phyloP scores from a whole-genome alignment of 352 stramenopile genomes.

The Pythium aphanidermatum region DNA sequence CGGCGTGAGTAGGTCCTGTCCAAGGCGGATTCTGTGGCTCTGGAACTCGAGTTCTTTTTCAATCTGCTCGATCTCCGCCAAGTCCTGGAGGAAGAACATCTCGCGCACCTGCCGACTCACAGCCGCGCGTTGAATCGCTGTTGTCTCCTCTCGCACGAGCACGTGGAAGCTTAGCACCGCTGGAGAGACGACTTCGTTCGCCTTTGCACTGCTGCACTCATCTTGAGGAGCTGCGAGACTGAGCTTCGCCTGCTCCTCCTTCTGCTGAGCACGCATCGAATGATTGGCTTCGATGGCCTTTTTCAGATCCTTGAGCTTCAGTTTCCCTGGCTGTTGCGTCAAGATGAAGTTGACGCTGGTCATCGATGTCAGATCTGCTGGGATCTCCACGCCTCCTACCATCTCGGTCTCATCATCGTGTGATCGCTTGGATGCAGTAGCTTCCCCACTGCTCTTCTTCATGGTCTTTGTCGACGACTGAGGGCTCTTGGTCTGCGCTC shows the following conservation, averaged over 20 bases:
- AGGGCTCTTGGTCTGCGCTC: conserved; percentile 3
- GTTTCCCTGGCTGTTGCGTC: conserved; percentile 84
- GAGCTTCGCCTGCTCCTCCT: conserved; percentile 53
- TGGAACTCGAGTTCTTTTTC: conserved; percentile 86
- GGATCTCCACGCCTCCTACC: conserved; percentile 68
- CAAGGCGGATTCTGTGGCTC: conserved; percentile 63
- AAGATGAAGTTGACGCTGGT: conserved; percentile 78
- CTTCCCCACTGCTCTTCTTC: too few species aligned
- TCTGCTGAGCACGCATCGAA: conserved; percentile 51
- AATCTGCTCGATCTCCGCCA: conserved; percentile 56
- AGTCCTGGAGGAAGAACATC: conserved; percentile 82
- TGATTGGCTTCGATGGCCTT: conserved; percentile 79
- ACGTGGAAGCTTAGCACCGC: conserved; percentile 39
- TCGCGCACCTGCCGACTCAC: conserved; percentile 62
- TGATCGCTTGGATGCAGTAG: background rate
- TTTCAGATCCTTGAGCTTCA: conserved; percentile 89
- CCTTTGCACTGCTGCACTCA: conserved; percentile 7
- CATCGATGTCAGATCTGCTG: conserved; percentile 44
- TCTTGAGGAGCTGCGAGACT: conserved; percentile 4
- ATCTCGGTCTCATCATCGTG: conserved; percentile 21
- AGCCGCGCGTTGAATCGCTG: conserved; percentile 26
- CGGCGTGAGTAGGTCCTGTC: conserved; percentile 43
- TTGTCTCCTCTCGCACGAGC: conserved; percentile 49
- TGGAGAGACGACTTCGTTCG: conserved; percentile 7
- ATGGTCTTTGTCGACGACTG: background rate